Evolutionary conservation across 768 basidiomycete genomes (phyloP).

Genomic region (Termitomyces sp.): DNA sequence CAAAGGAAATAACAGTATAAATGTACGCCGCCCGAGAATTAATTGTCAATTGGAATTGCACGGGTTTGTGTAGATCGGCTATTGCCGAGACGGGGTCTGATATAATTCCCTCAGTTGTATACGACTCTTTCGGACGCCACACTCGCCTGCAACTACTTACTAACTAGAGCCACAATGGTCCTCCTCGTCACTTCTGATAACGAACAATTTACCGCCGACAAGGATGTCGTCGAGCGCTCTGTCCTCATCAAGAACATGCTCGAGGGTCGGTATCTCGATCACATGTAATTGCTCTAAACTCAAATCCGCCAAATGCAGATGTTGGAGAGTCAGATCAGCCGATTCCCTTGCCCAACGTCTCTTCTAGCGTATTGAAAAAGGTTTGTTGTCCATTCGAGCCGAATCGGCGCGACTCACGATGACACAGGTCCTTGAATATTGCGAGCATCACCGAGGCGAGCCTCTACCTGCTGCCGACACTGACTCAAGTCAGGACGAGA

Average conservation of each 20-base stretch:
- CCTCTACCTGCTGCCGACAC: slow-evolving; percentile 85
- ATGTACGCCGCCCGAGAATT: too few relatives aligned
- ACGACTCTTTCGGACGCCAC: slow-evolving; percentile 12
- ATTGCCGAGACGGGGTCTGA: slow-evolving; percentile 28
- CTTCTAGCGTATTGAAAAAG: slow-evolving; percentile 91
- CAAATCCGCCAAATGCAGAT: slow-evolving; percentile 42
- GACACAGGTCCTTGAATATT: slow-evolving; percentile 91
- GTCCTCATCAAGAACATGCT: slow-evolving; percentile 99
- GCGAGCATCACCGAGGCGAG: slow-evolving; percentile 97
- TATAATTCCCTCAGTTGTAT: slow-evolving; percentile 22
- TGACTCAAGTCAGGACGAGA: slow-evolving; percentile 84
- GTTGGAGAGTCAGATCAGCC: slow-evolving; percentile 92
- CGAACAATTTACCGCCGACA: slow-evolving; percentile 90
- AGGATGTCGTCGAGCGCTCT: slow-evolving; percentile 90
- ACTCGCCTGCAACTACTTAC: slow-evolving; percentile 9
- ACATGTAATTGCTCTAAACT: slow-evolving; percentile 2
- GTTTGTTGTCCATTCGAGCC: slow-evolving; percentile 27
- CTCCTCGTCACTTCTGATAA: slow-evolving; percentile 92
- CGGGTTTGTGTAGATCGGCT: slow-evolving; percentile 23
- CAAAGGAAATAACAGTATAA: too few relatives aligned
- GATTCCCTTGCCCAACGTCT: slow-evolving; percentile 92
- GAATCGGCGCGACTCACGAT: not conserved
- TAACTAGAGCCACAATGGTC: slow-evolving; percentile 49
- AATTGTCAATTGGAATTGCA: too few relatives aligned
- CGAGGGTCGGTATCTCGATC: slow-evolving; percentile 57